Conservation (phyloP, 1,139 yeast genomes). For the Hyphopichia wangnamkhiaoensis region DNA sequence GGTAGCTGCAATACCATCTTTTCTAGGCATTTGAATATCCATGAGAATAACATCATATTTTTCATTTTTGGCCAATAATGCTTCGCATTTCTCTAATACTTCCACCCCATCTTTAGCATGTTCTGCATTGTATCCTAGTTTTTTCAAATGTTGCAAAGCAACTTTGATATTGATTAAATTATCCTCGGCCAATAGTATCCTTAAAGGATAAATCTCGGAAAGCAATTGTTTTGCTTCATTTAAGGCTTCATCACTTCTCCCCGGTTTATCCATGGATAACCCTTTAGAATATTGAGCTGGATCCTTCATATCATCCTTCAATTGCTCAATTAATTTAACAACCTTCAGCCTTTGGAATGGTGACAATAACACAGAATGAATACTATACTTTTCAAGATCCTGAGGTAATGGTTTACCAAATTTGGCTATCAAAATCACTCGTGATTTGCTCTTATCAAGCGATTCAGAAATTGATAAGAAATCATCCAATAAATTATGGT, state of each 20-base stretch:
- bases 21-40: constrained; percentile 60
- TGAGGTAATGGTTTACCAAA: constrained; percentile 32
- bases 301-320: constrained; percentile 4
- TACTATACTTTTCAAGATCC: constrained; percentile 19
- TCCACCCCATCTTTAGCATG: constrained; percentile 60
- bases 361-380: constrained; percentile 29
- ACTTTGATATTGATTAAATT: constrained; percentile 52
- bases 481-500: constrained; percentile 16
- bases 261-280: not conserved
- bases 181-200: constrained; percentile 55
- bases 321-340: constrained; percentile 18
- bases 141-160: constrained; percentile 51
- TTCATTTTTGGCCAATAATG: constrained; percentile 25
- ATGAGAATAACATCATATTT: constrained; percentile 52
- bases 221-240: not conserved
- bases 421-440: constrained; percentile 24
- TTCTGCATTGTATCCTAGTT: constrained; percentile 54
- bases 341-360: constrained; percentile 37
- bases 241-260: not conserved
- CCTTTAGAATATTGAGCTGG: constrained; percentile 1
- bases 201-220: constrained; percentile 40
- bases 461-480: constrained; percentile 11
- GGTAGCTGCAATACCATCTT: constrained; percentile 53
- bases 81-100: constrained; percentile 42
- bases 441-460: constrained; percentile 11